These are phyloP conservation scores for Starmera amethionina DNA, from an alignment of 805 yeast species.

Conservation along the genomic window DNA sequence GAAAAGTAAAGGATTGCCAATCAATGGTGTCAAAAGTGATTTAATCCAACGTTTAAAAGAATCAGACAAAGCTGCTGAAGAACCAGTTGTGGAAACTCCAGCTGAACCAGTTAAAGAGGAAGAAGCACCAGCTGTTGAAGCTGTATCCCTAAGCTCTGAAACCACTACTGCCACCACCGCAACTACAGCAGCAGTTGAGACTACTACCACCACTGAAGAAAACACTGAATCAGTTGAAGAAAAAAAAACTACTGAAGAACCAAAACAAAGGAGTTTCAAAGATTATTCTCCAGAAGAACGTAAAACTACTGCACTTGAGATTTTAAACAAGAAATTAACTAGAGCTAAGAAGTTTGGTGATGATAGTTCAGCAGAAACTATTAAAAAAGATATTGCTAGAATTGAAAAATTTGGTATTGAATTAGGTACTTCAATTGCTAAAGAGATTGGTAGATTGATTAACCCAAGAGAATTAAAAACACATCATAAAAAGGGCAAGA, in stretches of 20 bases:
- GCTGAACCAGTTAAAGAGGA: constrained; percentile 4
- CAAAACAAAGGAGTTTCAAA: constrained; percentile 18
- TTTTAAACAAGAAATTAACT: constrained; percentile 53
- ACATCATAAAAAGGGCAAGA: no score
- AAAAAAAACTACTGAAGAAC: constrained; percentile 11
- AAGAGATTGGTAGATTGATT: constrained; percentile 40
- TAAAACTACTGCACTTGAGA: constrained; percentile 56
- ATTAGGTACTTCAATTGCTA: constrained; percentile 52
- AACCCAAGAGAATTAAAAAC: no score
- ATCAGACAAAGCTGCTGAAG: constrained; percentile 27
- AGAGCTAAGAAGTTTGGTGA: constrained; percentile 80
- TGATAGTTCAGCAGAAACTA: constrained; percentile 34
- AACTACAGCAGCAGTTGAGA: constrained; percentile 11
- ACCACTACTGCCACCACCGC: constrained; percentile 23
- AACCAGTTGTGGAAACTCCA: neutral
- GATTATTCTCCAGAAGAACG: constrained; percentile 58
- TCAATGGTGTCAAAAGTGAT: constrained; percentile 76
- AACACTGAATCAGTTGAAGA: neutral
- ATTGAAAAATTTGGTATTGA: constrained; percentile 82
- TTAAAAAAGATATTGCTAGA: constrained; percentile 56
- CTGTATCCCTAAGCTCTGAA: constrained; percentile 20
- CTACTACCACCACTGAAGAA: constrained; percentile 6
- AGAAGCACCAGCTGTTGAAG: neutral
- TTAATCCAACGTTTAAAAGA: constrained; percentile 56
- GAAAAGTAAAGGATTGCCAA: constrained; percentile 55